Base-by-base conservation (phyloP, 2,329 filamentous ascomycete species). In the Magnaporthales sp. region DNA sequence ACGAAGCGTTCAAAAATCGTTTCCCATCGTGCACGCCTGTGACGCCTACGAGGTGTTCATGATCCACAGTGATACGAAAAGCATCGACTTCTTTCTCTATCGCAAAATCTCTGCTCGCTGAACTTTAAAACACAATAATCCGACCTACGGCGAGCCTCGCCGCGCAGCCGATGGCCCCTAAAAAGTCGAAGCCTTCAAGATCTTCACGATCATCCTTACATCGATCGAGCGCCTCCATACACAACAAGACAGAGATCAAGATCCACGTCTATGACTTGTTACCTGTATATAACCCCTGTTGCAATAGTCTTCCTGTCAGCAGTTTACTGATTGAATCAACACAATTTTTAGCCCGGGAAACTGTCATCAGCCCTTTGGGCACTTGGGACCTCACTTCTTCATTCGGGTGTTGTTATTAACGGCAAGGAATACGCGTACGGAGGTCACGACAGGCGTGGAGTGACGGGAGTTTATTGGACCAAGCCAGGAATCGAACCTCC, bases 401-500 rank as follows among this genome's bases (percentile, higher is more conserved):
- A 96, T 75, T 91, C 91, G 0, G 92, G 91, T 65, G 89, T 96
- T 66, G 91, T 93, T 56, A 91, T 95, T 77, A 89, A 89, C 74
- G 86, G 89, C 70, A 86, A 83, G 69, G 92, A 96, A 80, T 96
- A 95, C 75, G 92, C 92, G 26, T 96, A 92, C 73, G 92, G 92
- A 60, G 92, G 92, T 1, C 92, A 96, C 75, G 87, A 91, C 73
- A 85, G 85, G 71, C 85, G 80, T 64, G 85, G 85, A 27, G 77
- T 89, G 67, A 94, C 90, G 4, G 92, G 92, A 63, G 91, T 96
- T 9, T 96, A 95, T 79, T 93, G 88, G 87, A 94, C 91, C 19
- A 87, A 83, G 69, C 91, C 92, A 1, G 83, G 82, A 70, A 84
- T 86, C 32, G 86, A 89, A 63, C 91, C 91, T 0, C 91, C 91